Percentiles rank a stretch among this genome's conserved stretches.
phyloP scores from a whole-genome alignment of 176 grass and related monocot genomes.

The Cymbopogon citratus region DNA sequence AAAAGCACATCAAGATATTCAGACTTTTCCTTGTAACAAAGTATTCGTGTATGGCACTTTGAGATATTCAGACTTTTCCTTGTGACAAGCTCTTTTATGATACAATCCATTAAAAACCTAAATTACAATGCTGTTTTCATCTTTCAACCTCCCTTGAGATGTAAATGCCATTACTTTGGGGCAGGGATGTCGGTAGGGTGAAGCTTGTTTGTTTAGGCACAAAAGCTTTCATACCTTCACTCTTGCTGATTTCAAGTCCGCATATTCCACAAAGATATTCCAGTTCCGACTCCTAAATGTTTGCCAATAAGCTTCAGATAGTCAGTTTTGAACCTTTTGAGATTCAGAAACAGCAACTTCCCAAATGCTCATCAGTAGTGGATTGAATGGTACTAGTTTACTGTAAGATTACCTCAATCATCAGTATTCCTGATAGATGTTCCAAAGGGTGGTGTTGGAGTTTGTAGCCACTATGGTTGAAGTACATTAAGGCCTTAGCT shows the following conservation, averaged over 20 bases:
- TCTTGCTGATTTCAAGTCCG: constrained; percentile 61
- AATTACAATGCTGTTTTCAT: constrained; percentile 23
- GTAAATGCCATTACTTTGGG: constrained; percentile 35
- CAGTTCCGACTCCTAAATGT: constrained; percentile 60
- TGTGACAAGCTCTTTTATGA: not conserved
- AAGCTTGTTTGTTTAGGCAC: constrained; percentile 75
- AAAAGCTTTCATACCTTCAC: constrained; percentile 41
- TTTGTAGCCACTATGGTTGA: constrained; percentile 79
- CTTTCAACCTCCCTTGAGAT: constrained; percentile 27
- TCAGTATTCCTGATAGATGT: constrained; percentile 62
- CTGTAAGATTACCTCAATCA: constrained; percentile 58
- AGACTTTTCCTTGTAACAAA: not conserved
- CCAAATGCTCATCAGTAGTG: not conserved
- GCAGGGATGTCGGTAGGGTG: constrained; percentile 34
- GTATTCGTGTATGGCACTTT: not conserved
- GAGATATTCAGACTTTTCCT: no score
- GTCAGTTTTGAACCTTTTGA: not conserved
- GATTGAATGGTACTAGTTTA: constrained; percentile 12
- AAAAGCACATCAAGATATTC: not conserved
- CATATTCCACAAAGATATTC: constrained; percentile 60
- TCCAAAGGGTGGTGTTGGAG: constrained; percentile 60
- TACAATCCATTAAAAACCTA: not conserved
- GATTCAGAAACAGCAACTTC: not conserved
- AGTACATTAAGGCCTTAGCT: constrained; percentile 58
- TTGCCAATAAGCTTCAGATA: constrained; percentile 12